Evolutionary conservation across 495 filamentous ascomycete species (phyloP), one percentile per base, ranked within the genome.

Genomic region (Lasiosphaeris hirsuta): DNA sequence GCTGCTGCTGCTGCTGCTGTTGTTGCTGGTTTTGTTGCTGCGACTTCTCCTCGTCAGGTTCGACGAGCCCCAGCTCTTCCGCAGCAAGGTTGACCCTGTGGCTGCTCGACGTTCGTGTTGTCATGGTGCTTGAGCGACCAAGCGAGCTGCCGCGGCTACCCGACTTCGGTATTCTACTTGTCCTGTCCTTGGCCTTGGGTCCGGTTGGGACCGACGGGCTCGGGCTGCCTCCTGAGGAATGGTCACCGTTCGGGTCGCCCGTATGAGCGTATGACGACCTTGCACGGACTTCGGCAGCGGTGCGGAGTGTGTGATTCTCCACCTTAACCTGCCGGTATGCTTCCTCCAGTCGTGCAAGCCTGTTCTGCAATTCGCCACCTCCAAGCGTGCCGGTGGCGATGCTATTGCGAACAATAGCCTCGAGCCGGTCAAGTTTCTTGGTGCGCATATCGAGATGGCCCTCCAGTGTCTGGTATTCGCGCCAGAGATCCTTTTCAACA

Each of bases 381-480:
- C 66, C 63, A 13, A 79, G 69, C n/a, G 70, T 66, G 10, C 75
- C 75, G 1, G 71, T 56, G 30, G 71, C 75, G 58, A 82, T 74
- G 18, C 74, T 73, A 48, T 73, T 79, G 35, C 84, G 80, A 15
- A 92, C 83, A 3, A 89, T 79, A 15, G 82, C 81, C 70, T 97
- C 94, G 0, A 98, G 78, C 2, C 88, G 82, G 38, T 97, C 94
- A n/a, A 97, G 78, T 57, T 89, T 87, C 69, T 93, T 92, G 63
- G 86, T 83, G 18, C 92, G 86, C 18, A 84, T 69, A 53, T 91
- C 87, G 40, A 96, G 84, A 19, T 84, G 86, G 59, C 84, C 85
- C 72, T 97, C 92, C 17, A 97, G 81, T 2, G 82, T 82, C 54
- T 96, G 87, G 64, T 96, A 97, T 61, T 97, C 90, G 62, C 90